These are phyloP conservation scores for Gillenia trifoliata DNA, from an alignment of 306 rosid genomes.

Conservation along the genomic window DNA sequence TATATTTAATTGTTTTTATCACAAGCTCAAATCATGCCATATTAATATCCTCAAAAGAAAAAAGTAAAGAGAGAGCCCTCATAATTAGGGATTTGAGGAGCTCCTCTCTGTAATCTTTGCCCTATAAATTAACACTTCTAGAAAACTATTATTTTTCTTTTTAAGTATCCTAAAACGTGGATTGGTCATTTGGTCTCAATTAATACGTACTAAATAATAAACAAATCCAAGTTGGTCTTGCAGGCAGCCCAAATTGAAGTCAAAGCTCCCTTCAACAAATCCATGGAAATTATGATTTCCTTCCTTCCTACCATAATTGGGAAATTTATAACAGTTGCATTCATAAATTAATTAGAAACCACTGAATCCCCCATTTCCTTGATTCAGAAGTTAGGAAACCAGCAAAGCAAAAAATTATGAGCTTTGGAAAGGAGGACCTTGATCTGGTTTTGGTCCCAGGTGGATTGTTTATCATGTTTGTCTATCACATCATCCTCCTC, in stretches of 20 bases:
- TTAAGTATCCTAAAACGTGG: background rate
- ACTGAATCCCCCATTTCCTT: background rate
- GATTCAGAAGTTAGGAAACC: background rate
- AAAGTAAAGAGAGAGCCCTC: too few relatives aligned
- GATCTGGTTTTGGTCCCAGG: constrained; percentile 68
- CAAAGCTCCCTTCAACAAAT: background rate
- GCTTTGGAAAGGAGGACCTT: constrained; percentile 51
- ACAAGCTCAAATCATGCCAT: too few relatives aligned
- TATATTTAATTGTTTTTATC: too few relatives aligned
- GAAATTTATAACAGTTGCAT: background rate
- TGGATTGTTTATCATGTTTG: constrained; percentile 64
- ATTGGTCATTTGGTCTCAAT: background rate
- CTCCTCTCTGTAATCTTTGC: background rate
- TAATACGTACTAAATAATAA: background rate
- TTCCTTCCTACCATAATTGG: background rate
- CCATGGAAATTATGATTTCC: background rate
- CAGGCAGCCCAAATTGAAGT: constrained; percentile 13
- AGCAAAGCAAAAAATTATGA: constrained; percentile 24
- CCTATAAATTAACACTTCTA: background rate
- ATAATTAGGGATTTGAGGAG: background rate
- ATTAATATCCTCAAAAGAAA: too few relatives aligned
- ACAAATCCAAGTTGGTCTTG: background rate
- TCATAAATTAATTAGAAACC: background rate
- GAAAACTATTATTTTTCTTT: background rate
- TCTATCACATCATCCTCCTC: constrained; percentile 61